Base-by-base conservation (phyloP, 2,329 filamentous ascomycete genomes). In the Scedosporium boydii region DNA sequence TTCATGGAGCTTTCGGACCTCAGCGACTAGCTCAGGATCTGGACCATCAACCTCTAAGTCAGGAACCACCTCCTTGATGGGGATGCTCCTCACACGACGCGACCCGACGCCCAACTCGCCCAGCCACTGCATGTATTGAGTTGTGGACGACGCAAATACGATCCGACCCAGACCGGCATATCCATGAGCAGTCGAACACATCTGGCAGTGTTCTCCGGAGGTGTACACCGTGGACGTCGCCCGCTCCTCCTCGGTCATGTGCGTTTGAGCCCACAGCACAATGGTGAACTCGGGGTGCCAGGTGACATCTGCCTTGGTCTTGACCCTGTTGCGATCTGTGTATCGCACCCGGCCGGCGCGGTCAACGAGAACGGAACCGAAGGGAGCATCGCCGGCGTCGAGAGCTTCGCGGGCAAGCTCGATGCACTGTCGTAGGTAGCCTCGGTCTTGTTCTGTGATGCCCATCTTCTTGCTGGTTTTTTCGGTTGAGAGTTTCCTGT, bases 151-250 rank as follows among this genome's bases (percentile, higher is more conserved):
- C 3, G 67, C 68, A 59, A 72, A 75, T 10, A 75, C 70, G 26
- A 75, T 74, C 38, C 69, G 69, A 1, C 73, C 73, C 16, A 75
- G 65, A 0, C 73, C 73, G 3, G 68, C 70, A 63, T 70, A 74
- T 1, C 70, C 73, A 44, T 75, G 73, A 1, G 72, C 72, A 1
- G 72, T 68, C 3, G 73, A 68, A 51, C 73, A 75, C 73, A 75
- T 75, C 56, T 71, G 64, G 64, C 73, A 75, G 63, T 75, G 73
- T 64, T 75, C 73, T 1, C 73, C 73, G 1, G 73, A 73, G 3
- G 74, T 75, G 60, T 75, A 75, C 2, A 75, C 69, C 2, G 69
- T 72, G 0, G 70, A 67, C 4, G 60, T 63, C 23, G 80, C 76
- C 18, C 80, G 76, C 61, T 79, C 68, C 6, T 69, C 70, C 6